Percentiles rank a stretch among this genome's conserved stretches.
Evolutionary conservation across 2,329 filamentous ascomycete genomes (phyloP).

Genomic region (Sporothrix humicola): DNA sequence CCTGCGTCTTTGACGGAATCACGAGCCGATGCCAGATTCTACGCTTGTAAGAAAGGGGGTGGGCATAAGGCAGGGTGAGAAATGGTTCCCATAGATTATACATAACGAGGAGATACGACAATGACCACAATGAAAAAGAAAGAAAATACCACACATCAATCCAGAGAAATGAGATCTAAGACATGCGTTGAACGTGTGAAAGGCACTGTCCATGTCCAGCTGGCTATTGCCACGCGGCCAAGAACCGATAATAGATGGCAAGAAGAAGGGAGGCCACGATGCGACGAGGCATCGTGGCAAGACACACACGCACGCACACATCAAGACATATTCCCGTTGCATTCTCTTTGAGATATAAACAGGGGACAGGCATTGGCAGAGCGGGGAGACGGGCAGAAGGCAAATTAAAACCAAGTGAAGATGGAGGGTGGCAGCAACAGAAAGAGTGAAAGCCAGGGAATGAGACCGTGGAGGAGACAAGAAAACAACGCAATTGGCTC

Average conservation of each 20-base stretch:
- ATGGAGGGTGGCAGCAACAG: neutral
- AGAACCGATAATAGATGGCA: neutral
- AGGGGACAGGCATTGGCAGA: neutral
- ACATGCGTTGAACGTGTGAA: neutral
- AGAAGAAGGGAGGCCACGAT: neutral
- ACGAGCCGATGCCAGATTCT: constrained; percentile 65
- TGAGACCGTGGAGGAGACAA: neutral
- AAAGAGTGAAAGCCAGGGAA: neutral
- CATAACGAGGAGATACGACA: constrained; percentile 17
- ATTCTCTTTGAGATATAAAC: neutral
- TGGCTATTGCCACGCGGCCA: too few species aligned
- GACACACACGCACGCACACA: neutral
- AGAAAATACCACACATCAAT: neutral
- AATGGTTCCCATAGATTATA: neutral
- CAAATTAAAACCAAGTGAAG: constrained; percentile 9
- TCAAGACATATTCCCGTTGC: neutral
- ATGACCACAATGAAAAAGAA: neutral
- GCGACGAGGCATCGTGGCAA: neutral
- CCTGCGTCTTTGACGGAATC: constrained; percentile 73
- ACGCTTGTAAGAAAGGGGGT: constrained; percentile 49
- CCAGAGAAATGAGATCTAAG: neutral
- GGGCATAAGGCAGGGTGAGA: neutral
- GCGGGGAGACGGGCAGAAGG: constrained; percentile 25
- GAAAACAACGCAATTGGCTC: constrained; percentile 14
- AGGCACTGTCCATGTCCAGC: too few species aligned